phyloP scores from a whole-genome alignment of 305 asterid species.

The Solanum hybrid region DNA sequence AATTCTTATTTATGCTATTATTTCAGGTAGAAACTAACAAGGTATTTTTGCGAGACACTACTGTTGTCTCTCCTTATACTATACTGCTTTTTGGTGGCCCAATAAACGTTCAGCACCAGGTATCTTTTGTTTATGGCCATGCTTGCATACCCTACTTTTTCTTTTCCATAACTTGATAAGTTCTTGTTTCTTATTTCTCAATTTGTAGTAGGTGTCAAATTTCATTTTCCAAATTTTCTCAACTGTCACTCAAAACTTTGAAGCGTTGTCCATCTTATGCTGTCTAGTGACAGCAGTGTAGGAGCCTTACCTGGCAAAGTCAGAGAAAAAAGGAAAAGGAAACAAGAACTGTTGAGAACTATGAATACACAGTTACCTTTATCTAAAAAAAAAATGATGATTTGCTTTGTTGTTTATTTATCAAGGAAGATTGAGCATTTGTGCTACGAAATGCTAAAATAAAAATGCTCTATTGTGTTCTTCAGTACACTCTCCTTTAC shows the following conservation, averaged over 20 bases:
- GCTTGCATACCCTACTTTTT: not conserved
- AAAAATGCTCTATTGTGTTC: not conserved
- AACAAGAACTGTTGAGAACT: not conserved
- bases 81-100: constrained; percentile 92
- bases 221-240: not conserved
- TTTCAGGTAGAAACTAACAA: constrained; percentile 88
- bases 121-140: constrained; percentile 19
- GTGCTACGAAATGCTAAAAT: not conserved
- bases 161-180: not conserved
- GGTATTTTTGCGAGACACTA: constrained; percentile 81
- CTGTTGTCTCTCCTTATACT: constrained; percentile 81
- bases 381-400: not conserved
- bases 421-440: not conserved
- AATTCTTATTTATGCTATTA: constrained; percentile 3
- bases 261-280: not conserved
- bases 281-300: not conserved
- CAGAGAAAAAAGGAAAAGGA: not conserved
- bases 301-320: not conserved
- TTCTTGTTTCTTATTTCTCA: not conserved
- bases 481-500: not conserved
- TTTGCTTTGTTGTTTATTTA: not conserved
- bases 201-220: not conserved
- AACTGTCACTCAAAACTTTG: not conserved
- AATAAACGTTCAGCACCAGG: constrained; percentile 86
- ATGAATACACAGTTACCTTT: not conserved